phyloP scores from a whole-genome alignment of 148 eudicot genomes.

The Arctostaphylos glauca region DNA sequence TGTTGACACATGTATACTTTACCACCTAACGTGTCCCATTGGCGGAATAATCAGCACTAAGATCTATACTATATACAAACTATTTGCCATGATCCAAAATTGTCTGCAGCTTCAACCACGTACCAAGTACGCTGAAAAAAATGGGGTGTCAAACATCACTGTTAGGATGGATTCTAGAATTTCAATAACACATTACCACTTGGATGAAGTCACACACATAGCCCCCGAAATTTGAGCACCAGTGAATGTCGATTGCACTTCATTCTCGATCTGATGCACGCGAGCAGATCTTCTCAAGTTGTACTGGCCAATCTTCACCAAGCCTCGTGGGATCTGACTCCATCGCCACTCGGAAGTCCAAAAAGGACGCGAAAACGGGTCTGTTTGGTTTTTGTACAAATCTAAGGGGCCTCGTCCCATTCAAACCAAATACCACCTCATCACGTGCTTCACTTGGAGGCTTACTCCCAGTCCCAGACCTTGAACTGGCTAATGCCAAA shows the following conservation, averaged over 20 bases:
- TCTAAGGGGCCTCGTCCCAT: constrained; percentile 30
- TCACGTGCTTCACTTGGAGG: constrained; percentile 19
- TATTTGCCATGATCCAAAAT: constrained; percentile 39
- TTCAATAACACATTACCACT: constrained; percentile 13
- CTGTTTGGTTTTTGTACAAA: constrained; percentile 23
- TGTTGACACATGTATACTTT: constrained; percentile 32
- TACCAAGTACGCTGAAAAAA: constrained; percentile 17
- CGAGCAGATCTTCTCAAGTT: constrained; percentile 53
- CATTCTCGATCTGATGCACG: constrained; percentile 29
- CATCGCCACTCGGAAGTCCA: constrained; percentile 66
- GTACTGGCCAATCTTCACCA: constrained; percentile 71
- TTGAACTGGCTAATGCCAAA: constrained; percentile 46
- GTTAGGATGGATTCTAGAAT: constrained; percentile 20
- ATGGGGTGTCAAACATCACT: constrained; percentile 18
- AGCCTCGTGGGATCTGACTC: constrained; percentile 54
- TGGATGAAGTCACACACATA: background rate
- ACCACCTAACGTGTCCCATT: constrained; percentile 25
- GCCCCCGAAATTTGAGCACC: background rate
- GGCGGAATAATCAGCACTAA: constrained; percentile 35
- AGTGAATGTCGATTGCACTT: background rate
- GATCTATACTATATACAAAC: constrained; percentile 35
- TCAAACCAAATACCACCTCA: constrained; percentile 27
- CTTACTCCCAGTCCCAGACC: constrained; percentile 29
- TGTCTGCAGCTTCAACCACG: constrained; percentile 21
- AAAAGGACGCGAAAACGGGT: constrained; percentile 34